phyloP scores from a whole-genome alignment of 2,329 filamentous ascomycete species.

The Botrytis porri region DNA sequence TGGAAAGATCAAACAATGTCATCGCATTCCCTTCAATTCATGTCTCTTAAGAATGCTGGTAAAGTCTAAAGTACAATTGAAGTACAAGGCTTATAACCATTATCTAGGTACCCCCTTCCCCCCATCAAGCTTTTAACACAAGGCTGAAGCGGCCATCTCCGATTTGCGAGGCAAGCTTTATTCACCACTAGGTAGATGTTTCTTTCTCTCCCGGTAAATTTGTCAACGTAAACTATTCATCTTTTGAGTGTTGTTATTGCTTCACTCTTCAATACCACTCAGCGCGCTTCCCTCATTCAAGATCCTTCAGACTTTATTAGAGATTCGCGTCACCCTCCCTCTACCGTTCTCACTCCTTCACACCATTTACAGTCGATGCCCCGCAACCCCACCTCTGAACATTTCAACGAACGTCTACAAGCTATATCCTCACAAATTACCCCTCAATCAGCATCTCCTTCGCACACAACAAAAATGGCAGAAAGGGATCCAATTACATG shows the following conservation, averaged over 20 bases:
- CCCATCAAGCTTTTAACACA: background rate
- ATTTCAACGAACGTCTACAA: constrained; percentile 6
- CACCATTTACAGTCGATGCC: constrained; percentile 4
- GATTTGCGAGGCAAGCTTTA: constrained; percentile 21
- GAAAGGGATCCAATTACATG: constrained; percentile 68
- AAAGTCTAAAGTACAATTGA: background rate
- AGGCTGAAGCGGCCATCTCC: constrained; percentile 30
- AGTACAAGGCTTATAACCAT: background rate
- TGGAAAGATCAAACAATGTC: background rate
- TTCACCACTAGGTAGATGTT: background rate
- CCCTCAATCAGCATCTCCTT: background rate
- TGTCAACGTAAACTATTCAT: background rate
- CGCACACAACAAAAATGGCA: constrained; percentile 17
- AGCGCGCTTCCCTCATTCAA: too few species aligned
- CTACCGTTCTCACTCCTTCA: background rate
- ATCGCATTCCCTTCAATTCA: background rate
- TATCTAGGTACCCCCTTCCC: background rate
- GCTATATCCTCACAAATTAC: constrained; percentile 8
- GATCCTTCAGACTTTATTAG: background rate
- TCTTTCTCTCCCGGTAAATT: background rate
- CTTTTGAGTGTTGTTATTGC: background rate
- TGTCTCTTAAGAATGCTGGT: background rate
- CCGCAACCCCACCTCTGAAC: constrained; percentile 12
- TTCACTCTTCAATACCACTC: background rate
- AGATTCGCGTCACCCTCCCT: background rate